Conservation (phyloP, 2,329 filamentous ascomycete species). For the Trematosphaeria pertusa region DNA sequence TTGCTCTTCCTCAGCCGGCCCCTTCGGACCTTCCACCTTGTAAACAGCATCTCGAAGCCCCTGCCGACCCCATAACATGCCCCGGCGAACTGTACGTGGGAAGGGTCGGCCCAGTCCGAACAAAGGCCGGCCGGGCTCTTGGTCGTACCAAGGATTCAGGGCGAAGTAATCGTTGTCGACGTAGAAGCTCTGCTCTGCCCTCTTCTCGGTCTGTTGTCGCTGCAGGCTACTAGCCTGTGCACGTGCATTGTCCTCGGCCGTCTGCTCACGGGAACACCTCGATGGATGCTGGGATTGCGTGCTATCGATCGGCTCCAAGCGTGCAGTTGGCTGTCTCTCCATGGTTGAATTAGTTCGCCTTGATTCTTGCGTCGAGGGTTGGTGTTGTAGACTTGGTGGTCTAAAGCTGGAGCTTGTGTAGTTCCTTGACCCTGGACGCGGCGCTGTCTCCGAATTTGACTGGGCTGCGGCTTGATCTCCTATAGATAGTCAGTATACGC, state of each 20-base stretch:
- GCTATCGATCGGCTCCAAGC: constrained; percentile 15
- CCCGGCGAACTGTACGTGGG: constrained; percentile 60
- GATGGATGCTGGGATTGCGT: background rate
- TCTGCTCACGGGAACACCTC: constrained; percentile 1
- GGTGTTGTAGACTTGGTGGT: constrained; percentile 17
- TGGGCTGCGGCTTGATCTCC: background rate
- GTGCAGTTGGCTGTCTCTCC: constrained; percentile 22
- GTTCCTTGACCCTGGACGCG: background rate
- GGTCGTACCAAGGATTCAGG: constrained; percentile 63
- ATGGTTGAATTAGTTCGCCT: constrained; percentile 10
- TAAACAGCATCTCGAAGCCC: constrained; percentile 51
- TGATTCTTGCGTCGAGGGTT: constrained; percentile 8
- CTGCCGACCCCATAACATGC: constrained; percentile 56
- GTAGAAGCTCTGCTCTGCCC: constrained; percentile 32
- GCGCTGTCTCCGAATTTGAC: constrained; percentile 9
- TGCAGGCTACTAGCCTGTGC: constrained; percentile 3
- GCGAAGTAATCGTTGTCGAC: constrained; percentile 62
- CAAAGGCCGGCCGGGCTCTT: constrained; percentile 59
- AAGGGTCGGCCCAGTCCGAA: constrained; percentile 63
- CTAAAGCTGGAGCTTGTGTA: constrained; percentile 13
- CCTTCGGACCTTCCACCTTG: constrained; percentile 18
- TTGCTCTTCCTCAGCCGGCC: constrained; percentile 4
- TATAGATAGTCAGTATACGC: constrained; percentile 1
- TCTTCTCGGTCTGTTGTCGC: constrained; percentile 31
- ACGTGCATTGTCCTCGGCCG: background rate